These are phyloP conservation scores for Pueraria montana DNA, from an alignment of 306 rosid genomes.

Conservation along the genomic window DNA sequence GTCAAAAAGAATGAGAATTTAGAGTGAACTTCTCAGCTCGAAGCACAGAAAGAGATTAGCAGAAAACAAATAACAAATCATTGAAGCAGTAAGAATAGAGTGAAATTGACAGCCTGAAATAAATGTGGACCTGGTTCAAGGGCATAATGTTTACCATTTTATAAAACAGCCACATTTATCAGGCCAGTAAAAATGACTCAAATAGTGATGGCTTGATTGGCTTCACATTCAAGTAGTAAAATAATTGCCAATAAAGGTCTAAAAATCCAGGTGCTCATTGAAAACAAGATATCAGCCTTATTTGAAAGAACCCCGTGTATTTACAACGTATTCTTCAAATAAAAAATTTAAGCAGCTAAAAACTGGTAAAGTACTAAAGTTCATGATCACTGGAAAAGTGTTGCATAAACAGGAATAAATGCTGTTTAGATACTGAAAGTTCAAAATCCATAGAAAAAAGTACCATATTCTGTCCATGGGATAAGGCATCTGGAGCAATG, in stretches of 20 bases:
- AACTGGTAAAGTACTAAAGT: slow-evolving; percentile 33
- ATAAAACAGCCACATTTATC: slow-evolving; percentile 4
- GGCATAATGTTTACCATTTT: neutral
- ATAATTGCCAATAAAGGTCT: neutral
- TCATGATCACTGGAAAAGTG: slow-evolving; percentile 13
- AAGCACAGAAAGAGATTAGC: slow-evolving; percentile 11
- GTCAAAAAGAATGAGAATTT: slow-evolving; percentile 16
- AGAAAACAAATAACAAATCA: slow-evolving; percentile 11
- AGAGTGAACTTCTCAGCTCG: slow-evolving; percentile 23
- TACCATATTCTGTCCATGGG: slow-evolving; percentile 98
- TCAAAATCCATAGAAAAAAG: slow-evolving; percentile 31
- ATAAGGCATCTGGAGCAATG: slow-evolving; percentile 99
- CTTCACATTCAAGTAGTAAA: neutral
- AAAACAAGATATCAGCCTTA: slow-evolving; percentile 7
- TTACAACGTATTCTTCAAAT: neutral
- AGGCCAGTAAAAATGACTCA: neutral
- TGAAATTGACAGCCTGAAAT: neutral
- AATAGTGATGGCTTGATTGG: neutral
- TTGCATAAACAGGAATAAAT: slow-evolving; percentile 25
- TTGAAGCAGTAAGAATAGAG: neutral
- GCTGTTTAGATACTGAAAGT: slow-evolving; percentile 15
- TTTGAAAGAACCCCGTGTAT: neutral
- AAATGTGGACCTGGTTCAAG: neutral
- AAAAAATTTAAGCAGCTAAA: slow-evolving; percentile 26
- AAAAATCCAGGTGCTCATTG: slow-evolving; percentile 7